Evolutionary conservation across 2,329 filamentous ascomycete species (phyloP).

Genomic region (Sclerotinia nivalis): DNA sequence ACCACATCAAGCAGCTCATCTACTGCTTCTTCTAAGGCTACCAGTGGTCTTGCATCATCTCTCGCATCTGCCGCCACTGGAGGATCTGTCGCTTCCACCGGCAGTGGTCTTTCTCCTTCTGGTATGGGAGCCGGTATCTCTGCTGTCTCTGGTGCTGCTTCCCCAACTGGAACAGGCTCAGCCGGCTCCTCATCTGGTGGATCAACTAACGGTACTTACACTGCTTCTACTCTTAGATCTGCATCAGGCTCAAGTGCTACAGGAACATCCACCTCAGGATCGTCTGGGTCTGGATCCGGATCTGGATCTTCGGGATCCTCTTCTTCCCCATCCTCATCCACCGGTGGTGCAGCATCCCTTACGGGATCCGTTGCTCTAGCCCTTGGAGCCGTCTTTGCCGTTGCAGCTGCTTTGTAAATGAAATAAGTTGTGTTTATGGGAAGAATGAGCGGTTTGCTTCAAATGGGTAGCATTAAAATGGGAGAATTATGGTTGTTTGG

Average conservation of each 20-base stretch:
- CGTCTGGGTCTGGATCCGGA: constrained; percentile 21
- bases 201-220: constrained; percentile 22
- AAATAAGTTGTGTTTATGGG: constrained; percentile 2
- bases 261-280: constrained; percentile 21
- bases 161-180: constrained; percentile 20
- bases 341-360: constrained; percentile 24
- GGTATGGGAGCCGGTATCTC: constrained; percentile 27
- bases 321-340: constrained; percentile 21
- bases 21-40: constrained; percentile 26
- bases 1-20: constrained; percentile 28
- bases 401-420: constrained; percentile 22
- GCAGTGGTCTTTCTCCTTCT: constrained; percentile 31
- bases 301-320: constrained; percentile 13
- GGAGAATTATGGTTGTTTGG: constrained; percentile 2
- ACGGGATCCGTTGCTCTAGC: constrained; percentile 23
- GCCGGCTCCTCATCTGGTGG: constrained; percentile 10
- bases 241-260: constrained; percentile 15
- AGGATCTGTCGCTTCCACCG: constrained; percentile 27
- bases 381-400: constrained; percentile 19
- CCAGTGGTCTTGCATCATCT: constrained; percentile 26
- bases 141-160: constrained; percentile 15
- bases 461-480: constrained; percentile 6
- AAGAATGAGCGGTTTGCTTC: background rate
- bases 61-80: constrained; percentile 22
- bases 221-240: constrained; percentile 8